phyloP scores from a whole-genome alignment of 305 asterid species.

The Stenogyne calaminthoides region DNA sequence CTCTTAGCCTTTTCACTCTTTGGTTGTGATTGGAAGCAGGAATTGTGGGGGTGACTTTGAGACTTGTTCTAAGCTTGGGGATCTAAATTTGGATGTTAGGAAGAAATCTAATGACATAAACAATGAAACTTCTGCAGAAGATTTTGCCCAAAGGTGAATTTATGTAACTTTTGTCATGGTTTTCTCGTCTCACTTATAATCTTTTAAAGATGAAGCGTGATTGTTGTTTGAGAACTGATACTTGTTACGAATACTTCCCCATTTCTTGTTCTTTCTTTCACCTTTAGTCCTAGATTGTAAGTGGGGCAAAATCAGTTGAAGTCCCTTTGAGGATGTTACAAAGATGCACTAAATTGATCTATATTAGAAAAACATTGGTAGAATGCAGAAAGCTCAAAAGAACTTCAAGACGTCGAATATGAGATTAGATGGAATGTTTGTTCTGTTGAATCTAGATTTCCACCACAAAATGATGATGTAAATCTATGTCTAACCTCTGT shows the following conservation, averaged over 20 bases:
- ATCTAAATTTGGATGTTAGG: slow-evolving; percentile 81
- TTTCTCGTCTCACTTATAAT: slow-evolving; percentile 9
- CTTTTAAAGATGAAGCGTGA: slow-evolving; percentile 11
- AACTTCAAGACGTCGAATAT: background rate
- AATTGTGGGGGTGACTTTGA: slow-evolving; percentile 65
- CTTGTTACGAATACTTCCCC: background rate
- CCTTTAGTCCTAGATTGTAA: slow-evolving; percentile 18
- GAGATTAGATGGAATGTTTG: slow-evolving; percentile 11
- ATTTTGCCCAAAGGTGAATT: slow-evolving; percentile 57
- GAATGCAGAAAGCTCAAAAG: slow-evolving; percentile 23
- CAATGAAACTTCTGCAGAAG: slow-evolving; percentile 50
- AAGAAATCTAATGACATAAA: slow-evolving; percentile 48
- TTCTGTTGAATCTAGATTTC: slow-evolving; percentile 3
- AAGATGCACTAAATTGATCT: slow-evolving; percentile 2
- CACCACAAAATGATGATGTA: background rate
- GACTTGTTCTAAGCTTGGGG: slow-evolving; percentile 89
- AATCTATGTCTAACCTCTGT: slow-evolving; percentile 9
- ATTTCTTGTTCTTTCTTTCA: slow-evolving; percentile 1
- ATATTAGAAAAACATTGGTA: slow-evolving; percentile 9
- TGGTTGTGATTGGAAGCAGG: slow-evolving; percentile 53
- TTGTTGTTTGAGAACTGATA: slow-evolving; percentile 21
- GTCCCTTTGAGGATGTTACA: background rate
- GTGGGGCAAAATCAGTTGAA: slow-evolving; percentile 9
- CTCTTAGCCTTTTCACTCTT: slow-evolving; percentile 29
- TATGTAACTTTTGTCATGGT: slow-evolving; percentile 26